These are phyloP conservation scores for Plasmodium adleri DNA, from an alignment of 169 alveolate genomes.

Conservation along the genomic window DNA sequence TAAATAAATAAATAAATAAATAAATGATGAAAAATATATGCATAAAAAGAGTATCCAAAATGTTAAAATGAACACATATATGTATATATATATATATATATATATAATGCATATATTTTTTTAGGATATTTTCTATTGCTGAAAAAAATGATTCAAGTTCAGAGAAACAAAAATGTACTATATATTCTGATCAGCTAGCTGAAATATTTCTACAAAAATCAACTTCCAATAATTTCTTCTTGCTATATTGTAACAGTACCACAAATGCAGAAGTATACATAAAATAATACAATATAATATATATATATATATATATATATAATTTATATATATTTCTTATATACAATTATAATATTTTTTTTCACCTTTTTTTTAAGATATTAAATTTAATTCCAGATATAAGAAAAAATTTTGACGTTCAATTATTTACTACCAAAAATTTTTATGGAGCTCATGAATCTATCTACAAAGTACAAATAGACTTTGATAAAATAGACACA, in stretches of 20 bases:
- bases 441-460: slow-evolving; percentile 42
- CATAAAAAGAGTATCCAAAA: neutral
- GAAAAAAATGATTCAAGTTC: slow-evolving; percentile 14
- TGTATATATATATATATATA: neutral
- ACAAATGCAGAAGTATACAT: slow-evolving; percentile 48
- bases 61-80: neutral
- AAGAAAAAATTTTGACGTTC: slow-evolving; percentile 25
- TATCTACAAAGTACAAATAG: slow-evolving; percentile 23
- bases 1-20: neutral
- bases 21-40: neutral
- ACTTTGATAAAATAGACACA: neutral
- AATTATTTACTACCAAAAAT: slow-evolving; percentile 13
- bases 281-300: neutral
- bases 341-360: neutral
- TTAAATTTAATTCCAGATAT: slow-evolving; percentile 37
- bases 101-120: neutral
- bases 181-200: slow-evolving; percentile 9
- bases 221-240: slow-evolving; percentile 10
- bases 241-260: slow-evolving; percentile 47
- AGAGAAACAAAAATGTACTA: slow-evolving; percentile 35
- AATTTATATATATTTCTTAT: neutral
- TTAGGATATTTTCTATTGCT: slow-evolving; percentile 40
- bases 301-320: neutral
- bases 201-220: slow-evolving; percentile 26
- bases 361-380: slow-evolving; percentile 5